These are phyloP conservation scores for Colletotrichum kahawae DNA, from an alignment of 2,329 filamentous ascomycete species.

Conservation along the genomic window DNA sequence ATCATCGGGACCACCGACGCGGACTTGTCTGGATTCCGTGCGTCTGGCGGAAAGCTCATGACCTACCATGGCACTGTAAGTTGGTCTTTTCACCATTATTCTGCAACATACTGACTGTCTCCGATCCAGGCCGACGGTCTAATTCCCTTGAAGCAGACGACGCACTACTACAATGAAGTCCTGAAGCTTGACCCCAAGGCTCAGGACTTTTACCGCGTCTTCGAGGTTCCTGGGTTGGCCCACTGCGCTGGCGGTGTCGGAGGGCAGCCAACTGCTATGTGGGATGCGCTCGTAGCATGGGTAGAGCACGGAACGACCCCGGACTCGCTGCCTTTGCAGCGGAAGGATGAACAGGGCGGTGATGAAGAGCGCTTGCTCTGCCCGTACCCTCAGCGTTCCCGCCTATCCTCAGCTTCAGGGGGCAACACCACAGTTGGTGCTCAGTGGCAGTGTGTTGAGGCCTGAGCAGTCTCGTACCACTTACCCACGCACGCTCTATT, in stretches of 20 bases:
- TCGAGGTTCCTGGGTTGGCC: conserved; percentile 33
- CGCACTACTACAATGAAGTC: conserved; percentile 32
- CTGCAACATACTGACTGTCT: conserved; percentile 25
- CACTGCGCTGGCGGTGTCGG: conserved; percentile 35
- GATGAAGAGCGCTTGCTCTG: not conserved
- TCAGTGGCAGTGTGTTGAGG: not conserved
- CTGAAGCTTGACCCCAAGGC: conserved; percentile 20
- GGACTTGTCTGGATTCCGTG: conserved; percentile 37
- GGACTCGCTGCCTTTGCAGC: not conserved
- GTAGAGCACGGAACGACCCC: conserved; percentile 34
- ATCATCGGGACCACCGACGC: not conserved
- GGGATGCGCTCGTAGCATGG: conserved; percentile 22
- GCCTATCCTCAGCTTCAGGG: not conserved
- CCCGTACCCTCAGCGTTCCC: not conserved
- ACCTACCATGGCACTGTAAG: conserved; percentile 37
- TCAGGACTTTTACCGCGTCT: conserved; percentile 35
- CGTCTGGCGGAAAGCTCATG: conserved; percentile 44
- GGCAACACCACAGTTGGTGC: not conserved
- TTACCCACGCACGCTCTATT: rapidly evolving
- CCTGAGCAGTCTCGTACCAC: not conserved
- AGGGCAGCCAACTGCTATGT: conserved; percentile 27
- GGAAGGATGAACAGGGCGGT: not conserved
- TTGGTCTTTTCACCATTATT: rapidly evolving
- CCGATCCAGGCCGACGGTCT: conserved; percentile 23
- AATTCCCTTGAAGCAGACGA: conserved; percentile 21